These are phyloP conservation scores for Pseudocercospora eumusae DNA, from an alignment of 2,329 filamentous ascomycete genomes.

Conservation along the genomic window DNA sequence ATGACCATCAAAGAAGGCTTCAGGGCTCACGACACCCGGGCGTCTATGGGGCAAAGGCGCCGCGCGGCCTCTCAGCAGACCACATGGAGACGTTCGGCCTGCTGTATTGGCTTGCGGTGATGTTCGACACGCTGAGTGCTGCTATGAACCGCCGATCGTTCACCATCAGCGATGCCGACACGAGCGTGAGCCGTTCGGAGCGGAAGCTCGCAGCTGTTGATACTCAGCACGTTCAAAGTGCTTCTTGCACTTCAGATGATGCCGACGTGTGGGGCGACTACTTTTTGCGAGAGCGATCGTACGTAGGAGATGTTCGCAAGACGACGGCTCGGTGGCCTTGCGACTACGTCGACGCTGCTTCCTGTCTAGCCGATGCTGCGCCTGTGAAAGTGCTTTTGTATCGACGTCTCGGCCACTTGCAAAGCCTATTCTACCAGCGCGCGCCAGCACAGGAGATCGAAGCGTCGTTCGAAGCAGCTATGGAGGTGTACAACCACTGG, in stretches of 20 bases:
- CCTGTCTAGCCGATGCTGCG: constrained; percentile 26
- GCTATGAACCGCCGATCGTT: constrained; percentile 24
- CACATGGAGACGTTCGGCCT: constrained; percentile 25
- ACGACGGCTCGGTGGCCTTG: constrained; percentile 26
- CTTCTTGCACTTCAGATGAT: constrained; percentile 4
- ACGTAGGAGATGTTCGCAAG: constrained; percentile 21
- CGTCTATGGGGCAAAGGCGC: constrained; percentile 15
- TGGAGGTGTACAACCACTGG: constrained; percentile 28
- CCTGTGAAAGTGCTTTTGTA: constrained; percentile 29
- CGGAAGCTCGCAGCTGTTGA: constrained; percentile 7
- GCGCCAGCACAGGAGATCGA: constrained; percentile 16
- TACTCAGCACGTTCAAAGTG: background rate
- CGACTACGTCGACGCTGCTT: constrained; percentile 25
- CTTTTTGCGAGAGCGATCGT: constrained; percentile 23
- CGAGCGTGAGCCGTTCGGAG: constrained; percentile 13
- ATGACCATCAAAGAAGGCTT: constrained; percentile 23
- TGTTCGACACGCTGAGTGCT: constrained; percentile 29
- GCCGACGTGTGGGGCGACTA: constrained; percentile 25
- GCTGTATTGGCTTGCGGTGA: constrained; percentile 28
- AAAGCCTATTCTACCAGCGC: constrained; percentile 24
- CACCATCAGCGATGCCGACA: constrained; percentile 23
- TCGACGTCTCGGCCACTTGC: constrained; percentile 23
- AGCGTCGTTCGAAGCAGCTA: constrained; percentile 18
- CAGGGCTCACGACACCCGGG: constrained; percentile 8
- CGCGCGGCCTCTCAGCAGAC: constrained; percentile 17